Percentiles rank a stretch among this genome's conserved stretches.
phyloP scores from a whole-genome alignment of 768 basidiomycete genomes.

The Amanita thiersii region DNA sequence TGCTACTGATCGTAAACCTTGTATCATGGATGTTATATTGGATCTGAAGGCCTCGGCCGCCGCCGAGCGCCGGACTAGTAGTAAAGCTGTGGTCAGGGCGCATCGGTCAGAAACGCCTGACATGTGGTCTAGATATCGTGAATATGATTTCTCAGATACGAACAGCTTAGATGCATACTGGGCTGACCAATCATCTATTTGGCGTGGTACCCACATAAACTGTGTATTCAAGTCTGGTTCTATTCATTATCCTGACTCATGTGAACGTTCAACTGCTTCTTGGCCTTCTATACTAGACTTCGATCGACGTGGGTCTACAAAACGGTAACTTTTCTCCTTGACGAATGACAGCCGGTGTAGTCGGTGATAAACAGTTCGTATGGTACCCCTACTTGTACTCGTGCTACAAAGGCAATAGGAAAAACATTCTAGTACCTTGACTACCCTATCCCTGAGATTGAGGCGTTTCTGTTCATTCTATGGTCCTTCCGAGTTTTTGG shows the following conservation, averaged over 20 bases:
- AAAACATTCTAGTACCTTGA: not conserved
- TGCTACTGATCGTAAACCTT: slow-evolving; percentile 25
- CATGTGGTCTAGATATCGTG: slow-evolving; percentile 12
- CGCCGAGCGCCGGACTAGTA: not conserved
- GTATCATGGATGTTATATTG: slow-evolving; percentile 41
- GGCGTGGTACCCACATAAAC: slow-evolving; percentile 13
- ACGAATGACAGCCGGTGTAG: not conserved
- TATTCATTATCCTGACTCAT: slow-evolving; percentile 27
- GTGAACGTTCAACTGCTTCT: slow-evolving; percentile 36
- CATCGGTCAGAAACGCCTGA: slow-evolving; percentile 3
- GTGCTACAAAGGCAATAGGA: too few relatives aligned
- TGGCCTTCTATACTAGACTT: slow-evolving; percentile 17
- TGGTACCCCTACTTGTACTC: too few relatives aligned
- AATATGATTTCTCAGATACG: slow-evolving; percentile 19
- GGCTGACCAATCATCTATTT: slow-evolving; percentile 24
- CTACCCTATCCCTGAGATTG: too few relatives aligned
- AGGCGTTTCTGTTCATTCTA: too few relatives aligned
- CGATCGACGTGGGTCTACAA: not conserved
- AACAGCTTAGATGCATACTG: slow-evolving; percentile 27
- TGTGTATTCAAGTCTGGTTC: not conserved
- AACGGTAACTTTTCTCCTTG: too few relatives aligned
- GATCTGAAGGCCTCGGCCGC: slow-evolving; percentile 25
- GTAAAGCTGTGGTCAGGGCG: not conserved
- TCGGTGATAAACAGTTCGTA: too few relatives aligned
- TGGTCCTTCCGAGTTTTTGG: not conserved